Evolutionary conservation across 805 yeast genomes (phyloP).

Genomic region (Zygoascus flipseniorum): DNA sequence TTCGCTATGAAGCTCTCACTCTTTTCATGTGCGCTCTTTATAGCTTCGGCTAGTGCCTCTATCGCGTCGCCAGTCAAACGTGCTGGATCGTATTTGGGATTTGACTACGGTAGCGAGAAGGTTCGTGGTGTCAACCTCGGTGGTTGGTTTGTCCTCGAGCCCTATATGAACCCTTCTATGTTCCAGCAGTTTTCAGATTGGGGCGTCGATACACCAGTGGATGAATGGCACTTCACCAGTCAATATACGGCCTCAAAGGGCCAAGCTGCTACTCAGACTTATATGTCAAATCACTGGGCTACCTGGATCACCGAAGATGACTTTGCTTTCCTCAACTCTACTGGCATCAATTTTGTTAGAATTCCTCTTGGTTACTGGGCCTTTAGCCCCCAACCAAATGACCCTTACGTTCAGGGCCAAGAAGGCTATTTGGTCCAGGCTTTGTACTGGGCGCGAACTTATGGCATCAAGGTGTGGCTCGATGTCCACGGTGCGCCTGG

Average conservation of each 20-base stretch:
- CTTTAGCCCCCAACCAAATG: slow-evolving; percentile 48
- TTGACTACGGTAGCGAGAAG: slow-evolving; percentile 24
- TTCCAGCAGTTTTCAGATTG: slow-evolving; percentile 44
- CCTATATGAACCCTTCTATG: slow-evolving; percentile 67
- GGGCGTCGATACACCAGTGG: slow-evolving; percentile 54
- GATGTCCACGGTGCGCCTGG: slow-evolving; percentile 97
- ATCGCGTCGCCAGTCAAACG: neutral
- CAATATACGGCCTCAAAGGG: slow-evolving; percentile 38
- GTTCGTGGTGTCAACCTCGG: slow-evolving; percentile 60
- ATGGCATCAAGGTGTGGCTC: slow-evolving; percentile 71
- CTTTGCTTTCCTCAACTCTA: slow-evolving; percentile 45
- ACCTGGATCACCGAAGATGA: slow-evolving; percentile 70
- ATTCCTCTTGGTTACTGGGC: slow-evolving; percentile 98
- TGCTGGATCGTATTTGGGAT: slow-evolving; percentile 10
- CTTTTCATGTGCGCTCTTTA: neutral
- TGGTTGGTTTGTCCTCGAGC: slow-evolving; percentile 86
- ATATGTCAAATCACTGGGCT: slow-evolving; percentile 66
- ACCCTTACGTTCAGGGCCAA: slow-evolving; percentile 87
- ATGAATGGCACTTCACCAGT: slow-evolving; percentile 66
- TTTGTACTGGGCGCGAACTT: slow-evolving; percentile 58
- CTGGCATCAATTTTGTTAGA: slow-evolving; percentile 77
- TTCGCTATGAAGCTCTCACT: neutral
- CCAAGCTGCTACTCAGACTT: slow-evolving; percentile 40
- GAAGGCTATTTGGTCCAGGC: slow-evolving; percentile 65
- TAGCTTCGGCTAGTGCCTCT: neutral